Evolutionary conservation across 1,284 basidiomycete genomes (phyloP).

Genomic region (Takashimella tepidaria): DNA sequence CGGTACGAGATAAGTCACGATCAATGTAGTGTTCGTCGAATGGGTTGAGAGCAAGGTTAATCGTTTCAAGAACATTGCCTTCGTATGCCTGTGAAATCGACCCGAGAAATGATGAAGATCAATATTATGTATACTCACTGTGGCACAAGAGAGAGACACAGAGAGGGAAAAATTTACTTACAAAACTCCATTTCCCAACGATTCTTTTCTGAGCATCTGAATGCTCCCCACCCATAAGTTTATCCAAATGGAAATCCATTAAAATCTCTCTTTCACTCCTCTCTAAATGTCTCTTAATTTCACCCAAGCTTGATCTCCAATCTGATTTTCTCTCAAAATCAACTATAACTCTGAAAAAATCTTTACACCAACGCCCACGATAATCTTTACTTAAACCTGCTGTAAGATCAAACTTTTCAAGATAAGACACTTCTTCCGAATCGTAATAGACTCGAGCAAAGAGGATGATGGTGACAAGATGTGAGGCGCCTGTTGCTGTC

Average conservation of each 20-base stretch:
- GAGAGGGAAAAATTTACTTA: slow-evolving; percentile 16
- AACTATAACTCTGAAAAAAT: slow-evolving; percentile 91
- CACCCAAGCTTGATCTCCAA: slow-evolving; percentile 80
- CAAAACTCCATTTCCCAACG: slow-evolving; percentile 46
- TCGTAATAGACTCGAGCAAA: slow-evolving; percentile 94
- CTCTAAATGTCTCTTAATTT: slow-evolving; percentile 82
- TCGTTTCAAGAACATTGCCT: slow-evolving; percentile 87
- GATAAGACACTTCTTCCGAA: slow-evolving; percentile 67
- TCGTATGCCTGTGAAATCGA: slow-evolving; percentile 87
- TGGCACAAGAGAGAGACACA: background rate
- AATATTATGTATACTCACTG: background rate
- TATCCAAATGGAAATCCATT: slow-evolving; percentile 65
- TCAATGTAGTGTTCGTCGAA: slow-evolving; percentile 95
- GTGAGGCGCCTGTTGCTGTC: slow-evolving; percentile 78
- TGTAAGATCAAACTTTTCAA: slow-evolving; percentile 39
- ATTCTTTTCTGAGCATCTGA: slow-evolving; percentile 36
- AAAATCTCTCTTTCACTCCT: slow-evolving; percentile 82
- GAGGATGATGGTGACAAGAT: slow-evolving; percentile 89
- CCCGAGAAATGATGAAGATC: background rate
- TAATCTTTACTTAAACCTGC: slow-evolving; percentile 68
- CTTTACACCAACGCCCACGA: slow-evolving; percentile 79
- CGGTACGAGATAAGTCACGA: slow-evolving; percentile 88
- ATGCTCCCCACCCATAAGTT: slow-evolving; percentile 36
- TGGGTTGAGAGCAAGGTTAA: slow-evolving; percentile 89
- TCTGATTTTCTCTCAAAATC: slow-evolving; percentile 84